Percentiles rank a stretch among this genome's conserved stretches.
Evolutionary conservation across 2,329 filamentous ascomycete species (phyloP).

Genomic region (Rhynchosporium graminicola): DNA sequence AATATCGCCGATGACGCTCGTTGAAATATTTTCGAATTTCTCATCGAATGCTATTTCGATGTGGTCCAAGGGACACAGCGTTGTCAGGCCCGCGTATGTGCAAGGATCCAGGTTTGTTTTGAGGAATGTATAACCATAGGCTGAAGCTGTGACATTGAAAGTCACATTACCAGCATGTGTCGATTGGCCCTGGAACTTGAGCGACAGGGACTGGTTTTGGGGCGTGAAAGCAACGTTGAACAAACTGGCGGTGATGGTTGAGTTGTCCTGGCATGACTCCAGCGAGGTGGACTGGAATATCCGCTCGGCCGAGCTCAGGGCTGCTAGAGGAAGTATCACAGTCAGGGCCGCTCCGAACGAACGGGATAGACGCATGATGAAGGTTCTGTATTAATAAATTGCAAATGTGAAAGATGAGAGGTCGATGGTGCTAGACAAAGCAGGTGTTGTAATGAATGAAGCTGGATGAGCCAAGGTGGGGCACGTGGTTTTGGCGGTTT

Average conservation of each 20-base stretch:
- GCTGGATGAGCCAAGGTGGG: slow-evolving; percentile 2
- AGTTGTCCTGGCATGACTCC: slow-evolving; percentile 81
- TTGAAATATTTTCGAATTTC: slow-evolving; percentile 40
- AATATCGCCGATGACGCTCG: slow-evolving; percentile 67
- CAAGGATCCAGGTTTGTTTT: slow-evolving; percentile 75
- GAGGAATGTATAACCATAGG: slow-evolving; percentile 79
- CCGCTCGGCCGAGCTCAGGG: slow-evolving; percentile 13
- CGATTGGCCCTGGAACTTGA: slow-evolving; percentile 80
- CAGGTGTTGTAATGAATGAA: too few relatives aligned
- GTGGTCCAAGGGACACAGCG: slow-evolving; percentile 89
- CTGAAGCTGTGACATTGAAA: slow-evolving; percentile 74
- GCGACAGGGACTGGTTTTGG: slow-evolving; percentile 68
- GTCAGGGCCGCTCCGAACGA: slow-evolving; percentile 1
- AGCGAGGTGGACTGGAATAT: slow-evolving; percentile 75
- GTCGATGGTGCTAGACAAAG: background rate
- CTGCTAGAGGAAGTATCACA: slow-evolving; percentile 9
- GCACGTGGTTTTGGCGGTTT: slow-evolving; percentile 5
- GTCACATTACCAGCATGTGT: slow-evolving; percentile 80
- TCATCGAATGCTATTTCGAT: slow-evolving; percentile 57
- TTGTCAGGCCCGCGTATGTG: slow-evolving; percentile 58
- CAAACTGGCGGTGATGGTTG: slow-evolving; percentile 81
- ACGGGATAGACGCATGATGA: slow-evolving; percentile 21
- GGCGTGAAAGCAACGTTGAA: slow-evolving; percentile 85
- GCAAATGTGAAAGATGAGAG: background rate
- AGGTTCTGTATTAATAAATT: background rate